Conservation (phyloP, 495 filamentous ascomycete species). For the Aspergillus indologenus region DNA sequence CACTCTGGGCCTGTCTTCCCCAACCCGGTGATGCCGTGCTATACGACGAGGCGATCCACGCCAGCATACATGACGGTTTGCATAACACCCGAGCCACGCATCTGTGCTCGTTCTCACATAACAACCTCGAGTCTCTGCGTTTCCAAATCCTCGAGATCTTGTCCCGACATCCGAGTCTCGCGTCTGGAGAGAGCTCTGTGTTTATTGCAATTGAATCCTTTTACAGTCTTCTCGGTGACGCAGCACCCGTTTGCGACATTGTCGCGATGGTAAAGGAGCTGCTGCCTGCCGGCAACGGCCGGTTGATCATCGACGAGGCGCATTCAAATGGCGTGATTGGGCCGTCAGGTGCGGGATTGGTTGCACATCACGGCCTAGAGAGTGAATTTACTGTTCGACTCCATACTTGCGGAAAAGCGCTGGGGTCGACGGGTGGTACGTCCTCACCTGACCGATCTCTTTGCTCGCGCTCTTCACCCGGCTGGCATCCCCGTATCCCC, state of each 20-base stretch:
- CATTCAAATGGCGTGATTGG: constrained; percentile 71
- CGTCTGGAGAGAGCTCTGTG: constrained; percentile 34
- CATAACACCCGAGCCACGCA: constrained; percentile 52
- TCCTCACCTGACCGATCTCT: not conserved
- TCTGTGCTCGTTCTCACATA: constrained; percentile 58
- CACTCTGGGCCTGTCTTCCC: constrained; percentile 62
- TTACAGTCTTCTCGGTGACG: constrained; percentile 83
- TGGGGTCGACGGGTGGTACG: constrained; percentile 73
- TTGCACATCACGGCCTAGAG: constrained; percentile 65
- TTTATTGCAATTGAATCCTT: constrained; percentile 70
- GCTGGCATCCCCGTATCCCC: too few relatives aligned
- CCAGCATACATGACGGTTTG: constrained; percentile 78
- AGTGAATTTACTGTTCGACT: constrained; percentile 63
- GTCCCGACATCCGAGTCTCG: constrained; percentile 27
- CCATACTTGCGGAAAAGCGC: constrained; percentile 74
- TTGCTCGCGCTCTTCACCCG: too few relatives aligned
- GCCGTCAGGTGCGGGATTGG: constrained; percentile 58
- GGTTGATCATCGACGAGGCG: constrained; percentile 79
- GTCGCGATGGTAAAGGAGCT: constrained; percentile 52
- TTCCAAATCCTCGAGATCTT: constrained; percentile 29
- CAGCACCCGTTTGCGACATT: constrained; percentile 61
- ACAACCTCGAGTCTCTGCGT: constrained; percentile 45
- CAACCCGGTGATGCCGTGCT: constrained; percentile 67
- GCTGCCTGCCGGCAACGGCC: constrained; percentile 56
- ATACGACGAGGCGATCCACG: constrained; percentile 74